A percentile compares a stretch with the other conserved stretches of the same genome.
phyloP scores from a whole-genome alignment of 495 filamentous ascomycete genomes.

The Daldinia bambusicola region DNA sequence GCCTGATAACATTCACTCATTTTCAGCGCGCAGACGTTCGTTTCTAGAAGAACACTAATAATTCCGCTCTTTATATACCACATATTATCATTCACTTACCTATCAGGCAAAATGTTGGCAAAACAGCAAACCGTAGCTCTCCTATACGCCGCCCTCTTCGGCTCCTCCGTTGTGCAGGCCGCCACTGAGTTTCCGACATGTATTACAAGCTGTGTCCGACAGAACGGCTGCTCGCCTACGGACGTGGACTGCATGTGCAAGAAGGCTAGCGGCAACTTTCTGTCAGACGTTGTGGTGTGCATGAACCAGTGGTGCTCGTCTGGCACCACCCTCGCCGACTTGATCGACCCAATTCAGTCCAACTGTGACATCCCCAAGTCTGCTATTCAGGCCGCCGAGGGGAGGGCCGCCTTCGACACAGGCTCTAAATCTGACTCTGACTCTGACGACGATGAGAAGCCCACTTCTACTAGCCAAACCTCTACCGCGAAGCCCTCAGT shows the following conservation, averaged over 20 bases:
- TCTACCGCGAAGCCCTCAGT: constrained; percentile 12
- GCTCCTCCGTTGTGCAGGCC: constrained; percentile 39
- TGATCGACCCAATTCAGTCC: constrained; percentile 47
- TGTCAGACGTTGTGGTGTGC: constrained; percentile 50
- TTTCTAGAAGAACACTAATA: constrained; percentile 12
- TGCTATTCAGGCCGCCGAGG: constrained; percentile 39
- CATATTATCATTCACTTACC: background rate
- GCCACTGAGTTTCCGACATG: constrained; percentile 41
- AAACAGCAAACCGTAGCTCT: constrained; percentile 40
- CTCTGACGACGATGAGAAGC: constrained; percentile 20
- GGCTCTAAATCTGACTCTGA: constrained; percentile 21
- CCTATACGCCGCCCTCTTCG: constrained; percentile 43
- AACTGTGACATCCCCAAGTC: constrained; percentile 44
- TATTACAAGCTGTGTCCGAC: constrained; percentile 50
- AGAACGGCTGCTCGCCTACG: constrained; percentile 47
- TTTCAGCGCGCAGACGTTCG: constrained; percentile 17
- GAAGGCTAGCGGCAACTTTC: constrained; percentile 46
- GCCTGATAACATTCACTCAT: constrained; percentile 28
- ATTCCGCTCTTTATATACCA: constrained; percentile 1
- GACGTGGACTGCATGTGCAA: constrained; percentile 51
- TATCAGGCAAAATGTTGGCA: constrained; percentile 37
- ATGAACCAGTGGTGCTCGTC: constrained; percentile 51
- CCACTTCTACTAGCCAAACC: constrained; percentile 16
- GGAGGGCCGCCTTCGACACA: constrained; percentile 38
- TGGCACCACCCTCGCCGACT: constrained; percentile 40